Evolutionary conservation across 768 basidiomycete genomes (phyloP).

Genomic region (Fomitopsis serialis): DNA sequence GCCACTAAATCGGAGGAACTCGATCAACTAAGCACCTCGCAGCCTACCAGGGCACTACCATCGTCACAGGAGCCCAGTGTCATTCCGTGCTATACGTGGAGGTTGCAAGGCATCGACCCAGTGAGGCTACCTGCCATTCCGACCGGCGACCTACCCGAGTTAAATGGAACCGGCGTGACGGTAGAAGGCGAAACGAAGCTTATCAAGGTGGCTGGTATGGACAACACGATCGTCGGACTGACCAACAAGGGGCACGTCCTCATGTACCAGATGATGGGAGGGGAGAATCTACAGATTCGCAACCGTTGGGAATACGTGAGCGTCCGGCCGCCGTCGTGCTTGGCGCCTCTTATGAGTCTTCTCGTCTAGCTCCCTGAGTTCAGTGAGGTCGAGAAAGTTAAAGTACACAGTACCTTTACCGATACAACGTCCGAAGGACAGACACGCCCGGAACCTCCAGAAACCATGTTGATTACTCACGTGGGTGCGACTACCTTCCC

Average conservation of each 20-base stretch:
- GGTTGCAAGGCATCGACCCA: constrained; percentile 35
- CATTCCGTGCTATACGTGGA: constrained; percentile 55
- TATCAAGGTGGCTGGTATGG: constrained; percentile 77
- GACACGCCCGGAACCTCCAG: constrained; percentile 26
- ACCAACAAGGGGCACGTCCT: constrained; percentile 78
- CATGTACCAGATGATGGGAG: constrained; percentile 45
- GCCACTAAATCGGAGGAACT: constrained; percentile 37
- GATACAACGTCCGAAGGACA: constrained; percentile 18
- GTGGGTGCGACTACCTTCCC: constrained; percentile 35
- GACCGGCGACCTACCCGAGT: constrained; percentile 39
- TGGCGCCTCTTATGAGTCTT: background rate
- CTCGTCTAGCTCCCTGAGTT: constrained; percentile 61
- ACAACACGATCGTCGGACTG: constrained; percentile 67
- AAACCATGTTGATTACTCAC: constrained; percentile 66
- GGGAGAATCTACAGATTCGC: constrained; percentile 30
- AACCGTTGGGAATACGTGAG: constrained; percentile 73
- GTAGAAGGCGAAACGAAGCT: constrained; percentile 38
- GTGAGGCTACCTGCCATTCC: constrained; percentile 56
- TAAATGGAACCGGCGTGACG: constrained; percentile 26
- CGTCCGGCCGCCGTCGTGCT: background rate
- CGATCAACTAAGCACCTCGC: constrained; percentile 36
- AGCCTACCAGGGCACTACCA: constrained; percentile 17
- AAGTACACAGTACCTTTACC: constrained; percentile 31
- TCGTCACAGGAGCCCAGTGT: constrained; percentile 29
- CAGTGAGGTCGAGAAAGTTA: constrained; percentile 54